phyloP scores from a whole-genome alignment of 2,329 filamentous ascomycete genomes.

The Cephalotrichum gorgonifer region DNA sequence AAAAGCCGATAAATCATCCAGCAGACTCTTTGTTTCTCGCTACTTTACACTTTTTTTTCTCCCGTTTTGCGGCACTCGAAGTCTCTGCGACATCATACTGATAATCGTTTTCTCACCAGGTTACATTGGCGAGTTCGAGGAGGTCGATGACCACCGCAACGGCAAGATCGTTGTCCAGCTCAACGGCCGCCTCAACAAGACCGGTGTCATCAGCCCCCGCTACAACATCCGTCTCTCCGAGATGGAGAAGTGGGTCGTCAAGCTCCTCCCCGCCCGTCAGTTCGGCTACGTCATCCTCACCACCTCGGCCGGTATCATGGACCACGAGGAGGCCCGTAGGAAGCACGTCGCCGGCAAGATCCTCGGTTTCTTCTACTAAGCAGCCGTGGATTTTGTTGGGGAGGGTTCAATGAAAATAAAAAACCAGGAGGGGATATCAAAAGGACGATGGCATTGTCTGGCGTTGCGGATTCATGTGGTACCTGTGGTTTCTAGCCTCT shows the following conservation, averaged over 20 bases:
- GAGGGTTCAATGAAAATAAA: too few species aligned
- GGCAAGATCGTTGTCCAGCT: slow-evolving; percentile 99
- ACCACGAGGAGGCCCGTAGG: slow-evolving; percentile 98
- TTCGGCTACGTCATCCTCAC: slow-evolving; percentile 99
- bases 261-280: slow-evolving; percentile 98
- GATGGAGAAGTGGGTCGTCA: slow-evolving; percentile 99
- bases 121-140: slow-evolving; percentile 99
- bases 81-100: slow-evolving; percentile 74
- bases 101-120: slow-evolving; percentile 51
- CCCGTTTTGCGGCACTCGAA: slow-evolving; percentile 60
- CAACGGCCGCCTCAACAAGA: slow-evolving; percentile 98
- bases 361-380: slow-evolving; percentile 98
- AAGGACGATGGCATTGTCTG: slow-evolving; percentile 1
- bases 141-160: slow-evolving; percentile 98
- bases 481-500: slow-evolving; percentile 3
- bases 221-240: slow-evolving; percentile 98
- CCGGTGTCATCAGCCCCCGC: slow-evolving; percentile 85
- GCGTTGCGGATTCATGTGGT: slow-evolving; percentile 4
- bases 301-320: slow-evolving; percentile 99
- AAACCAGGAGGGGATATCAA: slow-evolving; percentile 8
- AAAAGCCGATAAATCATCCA: slow-evolving; percentile 92
- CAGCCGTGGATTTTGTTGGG: slow-evolving; percentile 7
- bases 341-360: slow-evolving; percentile 99
- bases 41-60: slow-evolving; percentile 61
- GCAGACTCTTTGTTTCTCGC: slow-evolving; percentile 79